These are phyloP conservation scores for Marasmius oreades DNA, from an alignment of 1,284 basidiomycete genomes.

Conservation along the genomic window DNA sequence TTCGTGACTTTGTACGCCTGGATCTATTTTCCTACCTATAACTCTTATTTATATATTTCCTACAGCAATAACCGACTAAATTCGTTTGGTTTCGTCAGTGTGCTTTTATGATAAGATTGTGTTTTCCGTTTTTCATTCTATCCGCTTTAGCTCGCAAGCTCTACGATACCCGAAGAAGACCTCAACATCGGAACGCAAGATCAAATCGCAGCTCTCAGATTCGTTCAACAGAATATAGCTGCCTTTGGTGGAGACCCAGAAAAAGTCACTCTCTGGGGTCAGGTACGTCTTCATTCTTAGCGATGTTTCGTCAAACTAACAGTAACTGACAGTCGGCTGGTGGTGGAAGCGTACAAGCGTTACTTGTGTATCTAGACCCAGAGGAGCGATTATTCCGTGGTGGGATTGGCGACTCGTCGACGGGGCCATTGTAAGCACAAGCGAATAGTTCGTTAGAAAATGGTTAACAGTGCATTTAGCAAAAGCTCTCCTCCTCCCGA, in stretches of 20 bases:
- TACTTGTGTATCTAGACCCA: conserved; percentile 42
- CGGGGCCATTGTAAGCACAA: conserved; percentile 51
- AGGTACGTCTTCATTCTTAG: conserved; percentile 30
- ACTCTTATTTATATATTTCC: background rate
- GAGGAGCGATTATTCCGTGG: conserved; percentile 43
- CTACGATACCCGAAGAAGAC: conserved; percentile 38
- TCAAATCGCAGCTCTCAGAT: conserved; percentile 15
- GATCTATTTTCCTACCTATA: background rate
- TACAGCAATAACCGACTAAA: conserved; percentile 54
- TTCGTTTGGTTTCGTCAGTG: conserved; percentile 54
- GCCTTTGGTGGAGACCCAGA: conserved; percentile 18
- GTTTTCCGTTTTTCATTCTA: background rate
- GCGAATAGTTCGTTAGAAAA: background rate
- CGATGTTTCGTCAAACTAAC: background rate
- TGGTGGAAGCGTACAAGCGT: conserved; percentile 50
- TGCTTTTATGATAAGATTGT: background rate
- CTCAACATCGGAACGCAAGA: conserved; percentile 16
- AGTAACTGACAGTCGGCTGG: conserved; percentile 45
- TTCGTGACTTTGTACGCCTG: conserved; percentile 48
- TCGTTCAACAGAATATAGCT: conserved; percentile 16
- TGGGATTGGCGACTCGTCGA: conserved; percentile 51
- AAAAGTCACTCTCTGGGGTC: conserved; percentile 52
- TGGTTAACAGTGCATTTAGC: conserved; percentile 25
- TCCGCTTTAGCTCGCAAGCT: conserved; percentile 43
- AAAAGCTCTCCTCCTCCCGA: conserved; percentile 51